Conservation (phyloP, 768 basidiomycete genomes). For the Lactifluus volemus region DNA sequence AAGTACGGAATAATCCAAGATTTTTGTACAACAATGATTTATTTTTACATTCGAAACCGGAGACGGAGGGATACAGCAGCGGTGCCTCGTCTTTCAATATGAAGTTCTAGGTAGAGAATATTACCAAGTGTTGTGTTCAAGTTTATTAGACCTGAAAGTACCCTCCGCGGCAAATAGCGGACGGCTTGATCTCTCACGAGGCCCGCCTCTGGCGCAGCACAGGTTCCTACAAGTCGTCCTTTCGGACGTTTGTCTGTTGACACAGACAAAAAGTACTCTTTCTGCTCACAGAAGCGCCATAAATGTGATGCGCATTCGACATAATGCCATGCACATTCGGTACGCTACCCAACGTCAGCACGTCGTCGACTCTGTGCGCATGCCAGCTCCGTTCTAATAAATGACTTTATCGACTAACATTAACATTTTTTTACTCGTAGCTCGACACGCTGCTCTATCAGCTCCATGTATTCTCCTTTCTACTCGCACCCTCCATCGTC, state of each 20-base stretch:
- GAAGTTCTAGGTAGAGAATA: too few species aligned
- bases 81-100: too few species aligned
- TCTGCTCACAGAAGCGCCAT: neutral
- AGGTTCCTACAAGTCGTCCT: constrained; percentile 3
- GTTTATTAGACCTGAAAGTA: too few species aligned
- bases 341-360: constrained; percentile 60
- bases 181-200: neutral
- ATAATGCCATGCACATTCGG: constrained; percentile 36
- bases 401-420: constrained; percentile 10
- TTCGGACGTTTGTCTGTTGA: constrained; percentile 12
- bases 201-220: neutral
- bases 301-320: constrained; percentile 25
- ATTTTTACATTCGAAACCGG: too few species aligned
- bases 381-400: neutral
- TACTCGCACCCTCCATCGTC: constrained; percentile 62
- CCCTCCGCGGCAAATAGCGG: neutral
- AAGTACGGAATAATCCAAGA: too few species aligned
- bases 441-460: constrained; percentile 66
- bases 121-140: too few species aligned
- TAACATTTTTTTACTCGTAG: constrained; percentile 28
- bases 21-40: too few species aligned
- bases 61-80: too few species aligned
- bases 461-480: constrained; percentile 66
- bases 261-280: neutral
- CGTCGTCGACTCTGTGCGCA: constrained; percentile 54